Base-by-base conservation (phyloP, 441 rosid genomes). In the Eruca vesicaria region DNA sequence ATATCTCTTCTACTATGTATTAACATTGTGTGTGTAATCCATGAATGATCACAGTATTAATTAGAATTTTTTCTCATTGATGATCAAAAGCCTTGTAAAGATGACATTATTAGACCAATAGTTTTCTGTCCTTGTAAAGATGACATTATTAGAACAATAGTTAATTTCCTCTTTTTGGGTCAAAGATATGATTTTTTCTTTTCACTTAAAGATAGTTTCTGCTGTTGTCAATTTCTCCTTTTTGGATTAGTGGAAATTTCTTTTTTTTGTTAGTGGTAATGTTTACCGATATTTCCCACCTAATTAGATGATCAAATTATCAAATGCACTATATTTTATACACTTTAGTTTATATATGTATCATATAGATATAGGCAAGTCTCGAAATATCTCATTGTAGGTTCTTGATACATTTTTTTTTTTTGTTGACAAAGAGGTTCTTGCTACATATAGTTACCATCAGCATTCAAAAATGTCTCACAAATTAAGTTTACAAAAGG, bases 221-320 rank as follows among this genome's bases (percentile, higher is more conserved):
- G 26, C 10, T 68, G 63, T 33, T 63, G 70, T 76, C 75, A 69
- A 8, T 31, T 69, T 76, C 71, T 56, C 43, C 75, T 76, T 76
- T 74, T 20, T 2, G 2, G 33, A 55, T 76, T 63, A 76, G 79
- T 76, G 79, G 79, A 15, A 69, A 55, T 7, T 41, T 53, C 75
- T 16, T 48, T 48, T 26, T 74, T 32, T 63, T 33, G 2, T 9
- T 11, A 75, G 15, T 75, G 16, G 67, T 66, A 21, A 32, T 35
- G 36, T 67, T 59, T 48, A 31, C 66, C 6, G 66, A 29, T 19
- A 74, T 10, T 38, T 38, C 56, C 55, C 61, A 70, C 62, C 55
- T 64, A 64, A 63, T 73, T 2, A 14, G 5, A 18, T 8, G 31
- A 36, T 60, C 35, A 69, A 62, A 75, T 19, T 56, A 69, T 68